Evolutionary conservation across 805 yeast genomes (phyloP).

Genomic region (Ogataea nitratoaversa): DNA sequence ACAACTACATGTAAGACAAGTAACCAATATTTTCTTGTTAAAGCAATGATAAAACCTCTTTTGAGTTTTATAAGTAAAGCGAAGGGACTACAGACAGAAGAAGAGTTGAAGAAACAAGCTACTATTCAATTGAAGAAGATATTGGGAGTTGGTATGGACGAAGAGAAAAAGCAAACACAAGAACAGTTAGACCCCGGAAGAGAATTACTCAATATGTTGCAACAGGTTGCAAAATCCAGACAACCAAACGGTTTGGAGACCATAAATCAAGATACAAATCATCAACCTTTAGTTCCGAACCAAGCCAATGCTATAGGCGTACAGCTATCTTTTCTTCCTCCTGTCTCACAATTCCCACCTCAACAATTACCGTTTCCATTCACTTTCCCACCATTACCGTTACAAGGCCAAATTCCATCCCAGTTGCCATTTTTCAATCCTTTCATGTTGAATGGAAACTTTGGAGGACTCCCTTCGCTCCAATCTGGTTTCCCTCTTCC

Average conservation of each 20-base stretch:
- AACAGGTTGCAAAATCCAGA: constrained; percentile 37
- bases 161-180: constrained; percentile 20
- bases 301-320: background rate
- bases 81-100: constrained; percentile 47
- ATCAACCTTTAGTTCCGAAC: constrained; percentile 1
- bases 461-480: constrained; percentile 14
- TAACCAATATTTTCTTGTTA: constrained; percentile 40
- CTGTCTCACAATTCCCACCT: constrained; percentile 6
- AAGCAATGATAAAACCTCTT: constrained; percentile 48
- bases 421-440: constrained; percentile 27
- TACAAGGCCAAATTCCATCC: constrained; percentile 18
- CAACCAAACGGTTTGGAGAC: constrained; percentile 14
- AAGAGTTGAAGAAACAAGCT: constrained; percentile 56
- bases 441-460: constrained; percentile 15
- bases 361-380: constrained; percentile 7
- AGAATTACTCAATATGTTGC: constrained; percentile 63
- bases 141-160: constrained; percentile 49
- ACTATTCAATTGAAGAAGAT: constrained; percentile 61
- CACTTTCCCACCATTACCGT: constrained; percentile 12
- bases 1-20: constrained; percentile 30
- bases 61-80: constrained; percentile 52
- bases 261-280: background rate
- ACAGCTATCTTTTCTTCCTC: constrained; percentile 7
- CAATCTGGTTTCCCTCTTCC: constrained; percentile 13
- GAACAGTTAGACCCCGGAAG: constrained; percentile 63